Evolutionary conservation across 805 yeast genomes (phyloP), one percentile per base, ranked within the genome.

Genomic region (Saccharomycopsis fermentans): DNA sequence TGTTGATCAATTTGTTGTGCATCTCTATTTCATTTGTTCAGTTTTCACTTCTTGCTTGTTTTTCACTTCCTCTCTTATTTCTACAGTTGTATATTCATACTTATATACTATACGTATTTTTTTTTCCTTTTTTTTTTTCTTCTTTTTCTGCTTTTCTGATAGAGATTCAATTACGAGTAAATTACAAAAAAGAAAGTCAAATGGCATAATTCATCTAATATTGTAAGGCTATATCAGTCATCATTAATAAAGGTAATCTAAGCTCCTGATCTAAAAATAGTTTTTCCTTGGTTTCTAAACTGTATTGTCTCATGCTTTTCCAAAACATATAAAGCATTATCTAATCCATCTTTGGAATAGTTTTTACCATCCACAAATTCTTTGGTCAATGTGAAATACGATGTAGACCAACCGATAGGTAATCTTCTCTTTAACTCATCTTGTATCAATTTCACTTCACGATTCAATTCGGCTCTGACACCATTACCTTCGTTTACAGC

Each of bases 331-430:
- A 92, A 72, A 0, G 97, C 96, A 68, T 82, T 84, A 64, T 90
- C 96, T 63, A 92, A 74, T 0, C 96, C 92, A 56, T 81, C 80
- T 55, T 82, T 81, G 34, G 84, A 76, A 64, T 80, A 84, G 58
- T 78, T 77, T 55, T 82, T 81, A 43, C 81, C 78, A 35, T 79
- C 84, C 19, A 87, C 88, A 69, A 91, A 87, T 72, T 92, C 97
- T 60, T 86, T 81, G 65, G 88, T 80, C 59, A 94, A 77, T 3
- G 96, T 90, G 63, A 81, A 82, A 70, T 89, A 88, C 17, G 92
- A 84, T 0, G 98, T 90, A 39, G 96, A 87, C 91, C 96, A 94
- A 21, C 99, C 99, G 63, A 94, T 85, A 16, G 98, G 97, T 63
- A 94, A 77, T 70, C 98, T 82, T 71, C 94, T 83, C 70, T 90